Percentiles rank a stretch among this genome's conserved stretches.
Conservation (phyloP, 495 filamentous ascomycete species). For the Talaromyces adpressus region DNA sequence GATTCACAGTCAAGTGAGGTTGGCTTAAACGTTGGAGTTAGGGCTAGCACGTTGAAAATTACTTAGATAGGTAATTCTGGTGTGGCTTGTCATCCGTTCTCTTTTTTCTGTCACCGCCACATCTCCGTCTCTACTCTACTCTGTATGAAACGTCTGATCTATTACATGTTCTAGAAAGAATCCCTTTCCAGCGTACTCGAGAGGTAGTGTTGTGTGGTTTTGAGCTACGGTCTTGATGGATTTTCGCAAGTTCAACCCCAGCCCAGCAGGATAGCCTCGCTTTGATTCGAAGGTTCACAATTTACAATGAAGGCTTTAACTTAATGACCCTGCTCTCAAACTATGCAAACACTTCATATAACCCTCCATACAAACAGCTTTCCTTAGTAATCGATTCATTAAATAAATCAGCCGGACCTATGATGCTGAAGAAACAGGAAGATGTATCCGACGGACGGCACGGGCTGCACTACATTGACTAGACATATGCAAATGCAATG, state of each 20-base stretch:
- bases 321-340: no score
- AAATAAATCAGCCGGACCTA: neutral
- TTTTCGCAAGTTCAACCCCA: neutral
- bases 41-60: neutral
- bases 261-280: no score
- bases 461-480: neutral
- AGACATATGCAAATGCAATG: neutral
- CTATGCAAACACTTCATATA: no score
- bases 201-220: neutral
- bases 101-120: neutral
- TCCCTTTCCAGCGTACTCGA: neutral
- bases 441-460: neutral
- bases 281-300: no score
- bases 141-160: neutral
- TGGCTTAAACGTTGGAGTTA: neutral
- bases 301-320: no score
- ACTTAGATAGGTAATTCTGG: neutral
- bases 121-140: neutral
- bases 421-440: neutral
- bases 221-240: neutral
- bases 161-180: neutral
- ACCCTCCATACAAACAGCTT: no score
- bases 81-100: neutral
- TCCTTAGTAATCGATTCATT: no score
- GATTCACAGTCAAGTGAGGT: neutral